A percentile compares a stretch with the other conserved stretches of the same genome.
Evolutionary conservation across 208 protist species (phyloP).

Genomic region (Hexamita inflata): DNA sequence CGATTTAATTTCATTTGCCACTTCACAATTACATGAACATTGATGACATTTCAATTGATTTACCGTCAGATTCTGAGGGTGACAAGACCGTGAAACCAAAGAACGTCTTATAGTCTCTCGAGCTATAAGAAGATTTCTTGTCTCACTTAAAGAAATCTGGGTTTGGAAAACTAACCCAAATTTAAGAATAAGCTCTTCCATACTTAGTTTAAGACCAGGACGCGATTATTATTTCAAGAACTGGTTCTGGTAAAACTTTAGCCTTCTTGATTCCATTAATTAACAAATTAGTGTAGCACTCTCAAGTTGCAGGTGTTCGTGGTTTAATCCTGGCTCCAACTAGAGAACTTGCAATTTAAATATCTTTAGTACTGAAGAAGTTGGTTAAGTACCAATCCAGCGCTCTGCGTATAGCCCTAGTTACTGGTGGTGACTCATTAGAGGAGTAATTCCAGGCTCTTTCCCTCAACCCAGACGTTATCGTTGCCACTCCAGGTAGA

Average conservation of each 20-base stretch:
- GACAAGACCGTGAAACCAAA: no score
- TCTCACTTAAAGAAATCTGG: no score
- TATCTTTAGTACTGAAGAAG: slow-evolving; percentile 1
- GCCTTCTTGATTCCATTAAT: background rate
- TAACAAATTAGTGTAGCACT: background rate
- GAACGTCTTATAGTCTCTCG: no score
- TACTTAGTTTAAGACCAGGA: background rate
- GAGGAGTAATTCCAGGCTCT: slow-evolving; percentile 24
- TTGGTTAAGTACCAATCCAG: background rate
- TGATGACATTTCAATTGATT: no score
- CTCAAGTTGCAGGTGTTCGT: background rate
- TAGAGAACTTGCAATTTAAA: slow-evolving; percentile 29
- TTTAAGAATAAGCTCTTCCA: slow-evolving; percentile 6
- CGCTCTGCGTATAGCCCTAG: background rate
- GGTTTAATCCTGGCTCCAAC: slow-evolving; percentile 9
- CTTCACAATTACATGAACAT: no score
- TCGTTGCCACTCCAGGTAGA: slow-evolving; percentile 31
- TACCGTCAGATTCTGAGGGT: no score
- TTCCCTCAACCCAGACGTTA: slow-evolving; percentile 24
- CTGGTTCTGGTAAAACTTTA: slow-evolving; percentile 23
- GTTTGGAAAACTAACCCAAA: background rate
- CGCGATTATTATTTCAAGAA: background rate
- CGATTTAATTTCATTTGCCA: no score
- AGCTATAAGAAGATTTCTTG: no score
- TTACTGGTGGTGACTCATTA: slow-evolving; percentile 19